Percentiles rank a stretch among this genome's conserved stretches.
Evolutionary conservation across 352 stramenopile species (phyloP).

Genomic region (Phytophthora megakarya): DNA sequence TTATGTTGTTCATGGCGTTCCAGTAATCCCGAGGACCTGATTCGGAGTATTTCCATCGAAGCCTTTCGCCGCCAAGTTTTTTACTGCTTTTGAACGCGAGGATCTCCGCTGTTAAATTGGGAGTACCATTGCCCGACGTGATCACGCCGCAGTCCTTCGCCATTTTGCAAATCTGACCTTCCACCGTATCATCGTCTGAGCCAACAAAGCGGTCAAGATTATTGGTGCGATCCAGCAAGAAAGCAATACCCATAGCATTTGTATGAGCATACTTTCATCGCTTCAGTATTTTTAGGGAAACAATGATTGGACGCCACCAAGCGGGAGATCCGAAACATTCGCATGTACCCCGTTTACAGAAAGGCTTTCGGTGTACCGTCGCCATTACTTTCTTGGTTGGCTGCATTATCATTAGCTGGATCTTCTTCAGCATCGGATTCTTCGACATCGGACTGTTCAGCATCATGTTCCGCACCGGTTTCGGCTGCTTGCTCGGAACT

Average conservation of each 20-base stretch:
- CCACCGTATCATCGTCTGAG: neutral
- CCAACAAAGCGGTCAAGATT: neutral
- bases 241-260: neutral
- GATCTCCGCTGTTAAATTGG: neutral
- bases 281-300: too few species aligned
- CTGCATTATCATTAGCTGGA: neutral
- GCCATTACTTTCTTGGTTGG: too few species aligned
- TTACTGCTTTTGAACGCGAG: neutral
- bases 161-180: neutral
- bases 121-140: neutral
- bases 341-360: too few species aligned
- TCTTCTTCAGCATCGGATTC: neutral
- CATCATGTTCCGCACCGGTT: neutral
- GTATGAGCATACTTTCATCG: neutral
- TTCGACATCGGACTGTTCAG: neutral
- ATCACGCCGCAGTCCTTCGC: neutral
- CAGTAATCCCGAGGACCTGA: neutral
- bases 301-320: too few species aligned
- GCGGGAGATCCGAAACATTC: too few species aligned
- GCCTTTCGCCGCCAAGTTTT: neutral
- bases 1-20: neutral
- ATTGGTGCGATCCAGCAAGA: neutral
- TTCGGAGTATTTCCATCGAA: neutral
- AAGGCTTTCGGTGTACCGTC: too few species aligned
- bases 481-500: neutral